These are phyloP conservation scores for Xerocomellus dryophilus DNA, from an alignment of 768 basidiomycete genomes.

Conservation along the genomic window DNA sequence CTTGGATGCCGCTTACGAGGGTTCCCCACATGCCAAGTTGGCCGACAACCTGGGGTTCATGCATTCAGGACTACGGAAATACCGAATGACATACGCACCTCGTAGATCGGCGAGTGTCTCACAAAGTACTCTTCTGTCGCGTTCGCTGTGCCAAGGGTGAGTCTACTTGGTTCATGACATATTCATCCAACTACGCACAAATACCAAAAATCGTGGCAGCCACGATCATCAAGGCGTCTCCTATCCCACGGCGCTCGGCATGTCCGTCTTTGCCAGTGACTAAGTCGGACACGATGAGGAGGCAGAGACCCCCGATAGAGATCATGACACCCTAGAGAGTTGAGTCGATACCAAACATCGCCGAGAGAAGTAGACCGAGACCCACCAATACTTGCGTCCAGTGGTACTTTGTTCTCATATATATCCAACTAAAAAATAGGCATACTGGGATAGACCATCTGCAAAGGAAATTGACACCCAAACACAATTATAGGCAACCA, in stretches of 20 bases:
- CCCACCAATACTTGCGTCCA: conserved; percentile 78
- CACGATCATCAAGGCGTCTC: conserved; percentile 81
- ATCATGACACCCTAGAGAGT: conserved; percentile 59
- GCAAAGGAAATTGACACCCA: neutral
- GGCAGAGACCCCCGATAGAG: conserved; percentile 67
- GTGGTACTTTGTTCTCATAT: conserved; percentile 73
- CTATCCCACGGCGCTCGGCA: conserved; percentile 61
- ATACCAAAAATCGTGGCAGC: conserved; percentile 85
- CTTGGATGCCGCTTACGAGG: conserved; percentile 73
- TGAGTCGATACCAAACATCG: neutral
- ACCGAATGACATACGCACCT: conserved; percentile 37
- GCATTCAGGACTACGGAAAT: neutral
- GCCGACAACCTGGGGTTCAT: conserved; percentile 58
- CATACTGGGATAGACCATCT: conserved; percentile 90
- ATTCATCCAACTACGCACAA: conserved; percentile 44
- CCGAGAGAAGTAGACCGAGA: neutral
- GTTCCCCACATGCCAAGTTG: conserved; percentile 83
- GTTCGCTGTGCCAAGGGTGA: conserved; percentile 53
- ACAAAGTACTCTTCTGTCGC: conserved; percentile 89
- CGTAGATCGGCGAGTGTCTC: conserved; percentile 73
- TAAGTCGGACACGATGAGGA: conserved; percentile 77
- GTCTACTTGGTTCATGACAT: neutral
- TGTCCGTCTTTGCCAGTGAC: conserved; percentile 71
- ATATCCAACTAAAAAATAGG: conserved; percentile 75
- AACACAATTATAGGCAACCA: neutral